Evolutionary conservation across 2,329 filamentous ascomycete genomes (phyloP), one percentile per base, ranked within the genome.

Genomic region (Aspergillus sp.): DNA sequence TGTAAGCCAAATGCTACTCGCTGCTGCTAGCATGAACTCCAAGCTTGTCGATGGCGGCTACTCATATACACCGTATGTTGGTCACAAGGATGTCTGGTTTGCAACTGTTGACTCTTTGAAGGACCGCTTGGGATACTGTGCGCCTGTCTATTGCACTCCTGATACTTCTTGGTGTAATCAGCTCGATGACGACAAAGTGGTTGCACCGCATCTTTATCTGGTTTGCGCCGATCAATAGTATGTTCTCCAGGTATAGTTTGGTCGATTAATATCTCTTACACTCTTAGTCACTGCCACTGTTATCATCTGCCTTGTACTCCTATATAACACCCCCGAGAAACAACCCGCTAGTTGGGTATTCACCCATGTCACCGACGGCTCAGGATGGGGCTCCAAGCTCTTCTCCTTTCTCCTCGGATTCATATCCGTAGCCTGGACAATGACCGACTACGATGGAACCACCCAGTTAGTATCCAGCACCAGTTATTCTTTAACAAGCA

Each of bases 361-460:
- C 61, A 82, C 80, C 3, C 76, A 85, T 58, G 80, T 88, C 49
- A 83, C 79, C 12, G 82, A 87, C 66, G 83, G 83, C 49, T 87
- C 85, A 9, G 85, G 85, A 24, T 88, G 85, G 84, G 81, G 81
- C 11, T 84, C 79, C 21, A 83, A 80, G 62, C 76, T 78, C 3
- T 87, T 87, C 62, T 87, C 85, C 0, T 88, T 87, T 63, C 75
- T 88, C 9, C 75, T 88, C 6, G 84, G 83, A 56, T 83, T 75
- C 50, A 74, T 77, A 44, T 69, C 67, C 11, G 72, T 77, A 8
- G 72, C 73, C 43, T 77, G 73, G 72, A 86, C 84, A n/a, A 87
- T 88, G 85, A 88, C 85, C 6, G 85, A 87, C 67, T 88, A 87
- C 67, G 85, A 88, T 64, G 85, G 82, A 46, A 88, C 86, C 11